These are phyloP conservation scores for Ziziphus jujuba DNA, from an alignment of 306 rosid genomes.

Conservation along the genomic window DNA sequence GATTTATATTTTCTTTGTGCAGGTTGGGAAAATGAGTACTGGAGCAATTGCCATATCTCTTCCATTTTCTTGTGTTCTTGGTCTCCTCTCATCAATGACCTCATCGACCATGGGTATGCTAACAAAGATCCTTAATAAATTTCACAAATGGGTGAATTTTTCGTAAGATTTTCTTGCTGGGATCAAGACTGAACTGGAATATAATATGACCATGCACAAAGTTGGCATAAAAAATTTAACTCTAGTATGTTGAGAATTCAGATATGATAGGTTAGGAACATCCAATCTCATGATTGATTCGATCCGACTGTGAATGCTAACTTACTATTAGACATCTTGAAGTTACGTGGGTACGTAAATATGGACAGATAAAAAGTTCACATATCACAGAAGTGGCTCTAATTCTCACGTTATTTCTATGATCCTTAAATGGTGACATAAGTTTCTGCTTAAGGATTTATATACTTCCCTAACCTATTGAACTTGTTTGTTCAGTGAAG, in stretches of 20 bases:
- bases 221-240: background rate
- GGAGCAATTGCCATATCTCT: conserved; percentile 84
- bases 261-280: background rate
- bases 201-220: background rate
- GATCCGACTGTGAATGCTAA: background rate
- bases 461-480: conserved; percentile 18
- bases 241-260: background rate
- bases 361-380: conserved; percentile 12
- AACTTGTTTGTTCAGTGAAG: conserved; percentile 50
- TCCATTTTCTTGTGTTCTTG: conserved; percentile 91
- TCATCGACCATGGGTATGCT: conserved; percentile 93
- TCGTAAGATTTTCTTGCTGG: background rate
- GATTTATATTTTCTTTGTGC: conserved; percentile 32
- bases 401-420: conserved; percentile 1
- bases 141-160: background rate
- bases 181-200: background rate
- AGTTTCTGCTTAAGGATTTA: background rate
- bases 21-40: conserved; percentile 76
- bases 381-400: conserved; percentile 3
- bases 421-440: background rate
- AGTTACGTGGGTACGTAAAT: conserved; percentile 1
- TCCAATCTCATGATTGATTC: background rate
- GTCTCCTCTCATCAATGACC: conserved; percentile 87
- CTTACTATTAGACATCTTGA: conserved; percentile 2
- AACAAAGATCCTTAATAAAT: conserved; percentile 8